Evolutionary conservation across 1,139 yeast species (phyloP).

Genomic region (Yamadazyma friedrichii): DNA sequence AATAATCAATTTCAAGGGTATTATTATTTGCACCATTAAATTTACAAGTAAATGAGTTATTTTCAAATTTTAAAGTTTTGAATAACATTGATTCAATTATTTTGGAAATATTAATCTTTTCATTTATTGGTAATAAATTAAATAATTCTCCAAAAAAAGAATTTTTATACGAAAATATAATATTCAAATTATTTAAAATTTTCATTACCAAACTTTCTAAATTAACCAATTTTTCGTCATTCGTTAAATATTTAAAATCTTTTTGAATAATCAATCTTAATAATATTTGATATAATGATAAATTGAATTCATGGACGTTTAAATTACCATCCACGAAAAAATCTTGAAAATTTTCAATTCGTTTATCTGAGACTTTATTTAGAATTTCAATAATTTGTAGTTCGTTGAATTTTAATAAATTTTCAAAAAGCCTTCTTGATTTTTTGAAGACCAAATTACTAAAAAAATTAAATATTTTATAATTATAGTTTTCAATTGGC

Average conservation of each 20-base stretch:
- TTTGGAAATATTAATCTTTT: conserved; percentile 27
- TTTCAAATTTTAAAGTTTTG: conserved; percentile 15
- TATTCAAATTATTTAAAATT: conserved; percentile 45
- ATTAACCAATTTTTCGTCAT: conserved; percentile 12
- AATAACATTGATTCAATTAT: conserved; percentile 30
- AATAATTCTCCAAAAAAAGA: conserved; percentile 45
- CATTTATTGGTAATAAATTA: conserved; percentile 29
- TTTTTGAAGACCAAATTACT: conserved; percentile 20
- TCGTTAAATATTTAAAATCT: conserved; percentile 16
- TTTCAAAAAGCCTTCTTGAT: conserved; percentile 24
- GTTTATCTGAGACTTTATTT: conserved; percentile 17
- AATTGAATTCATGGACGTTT: conserved; percentile 48
- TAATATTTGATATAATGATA: conserved; percentile 52
- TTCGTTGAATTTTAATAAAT: conserved; percentile 18
- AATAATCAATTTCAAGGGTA: conserved; percentile 14
- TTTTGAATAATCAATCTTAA: conserved; percentile 21
- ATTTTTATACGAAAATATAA: conserved; percentile 33
- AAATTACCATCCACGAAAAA: conserved; percentile 16
- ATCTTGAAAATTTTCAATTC: conserved; percentile 18
- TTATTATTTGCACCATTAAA: conserved; percentile 6
- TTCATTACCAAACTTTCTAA: conserved; percentile 31
- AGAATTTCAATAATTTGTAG: conserved; percentile 23
- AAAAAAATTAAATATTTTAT: conserved; percentile 11
- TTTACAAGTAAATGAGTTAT: conserved; percentile 8
- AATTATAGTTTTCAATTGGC: conserved; percentile 2